These are phyloP conservation scores for Grosmannia serpens DNA, from an alignment of 2,329 filamentous ascomycete species.

Conservation along the genomic window DNA sequence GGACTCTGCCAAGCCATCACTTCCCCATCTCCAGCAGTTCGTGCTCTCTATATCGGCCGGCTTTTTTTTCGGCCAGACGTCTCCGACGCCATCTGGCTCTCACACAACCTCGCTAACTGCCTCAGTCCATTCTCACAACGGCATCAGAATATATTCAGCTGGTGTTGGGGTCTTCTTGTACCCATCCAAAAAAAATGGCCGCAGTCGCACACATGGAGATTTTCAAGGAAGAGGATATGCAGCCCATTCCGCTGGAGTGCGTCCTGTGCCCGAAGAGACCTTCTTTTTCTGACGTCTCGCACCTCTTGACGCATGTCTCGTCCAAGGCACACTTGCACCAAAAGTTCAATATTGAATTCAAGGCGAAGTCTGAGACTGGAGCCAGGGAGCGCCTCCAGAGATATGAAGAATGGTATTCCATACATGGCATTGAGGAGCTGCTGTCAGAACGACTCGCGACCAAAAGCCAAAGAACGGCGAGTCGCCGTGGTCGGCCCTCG, in stretches of 20 bases:
- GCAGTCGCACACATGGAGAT: slow-evolving; percentile 16
- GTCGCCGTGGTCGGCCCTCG: slow-evolving; percentile 15
- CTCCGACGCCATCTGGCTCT: not conserved
- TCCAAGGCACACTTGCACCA: slow-evolving; percentile 87
- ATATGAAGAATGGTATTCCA: slow-evolving; percentile 70
- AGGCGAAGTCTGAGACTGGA: slow-evolving; percentile 53
- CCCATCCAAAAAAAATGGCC: slow-evolving; percentile 23
- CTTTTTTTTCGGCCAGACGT: not conserved
- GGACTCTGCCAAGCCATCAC: not conserved
- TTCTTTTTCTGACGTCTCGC: slow-evolving; percentile 79
- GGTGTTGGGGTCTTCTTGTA: not conserved
- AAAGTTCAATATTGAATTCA: slow-evolving; percentile 71
- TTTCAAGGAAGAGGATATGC: slow-evolving; percentile 2
- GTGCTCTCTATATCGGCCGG: not conserved
- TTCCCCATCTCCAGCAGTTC: not conserved
- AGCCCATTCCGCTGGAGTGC: slow-evolving; percentile 60
- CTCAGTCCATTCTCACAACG: slow-evolving; percentile 5
- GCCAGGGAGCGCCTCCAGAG: slow-evolving; percentile 50
- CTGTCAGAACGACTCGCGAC: slow-evolving; percentile 67
- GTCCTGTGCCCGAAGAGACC: slow-evolving; percentile 71
- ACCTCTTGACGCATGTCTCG: slow-evolving; percentile 81
- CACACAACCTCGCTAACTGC: not conserved
- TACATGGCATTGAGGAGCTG: slow-evolving; percentile 57
- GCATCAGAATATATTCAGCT: not conserved
- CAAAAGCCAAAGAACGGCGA: slow-evolving; percentile 53